Evolutionary conservation across 2,329 filamentous ascomycete genomes (phyloP).

Genomic region (Claviceps spartinae): DNA sequence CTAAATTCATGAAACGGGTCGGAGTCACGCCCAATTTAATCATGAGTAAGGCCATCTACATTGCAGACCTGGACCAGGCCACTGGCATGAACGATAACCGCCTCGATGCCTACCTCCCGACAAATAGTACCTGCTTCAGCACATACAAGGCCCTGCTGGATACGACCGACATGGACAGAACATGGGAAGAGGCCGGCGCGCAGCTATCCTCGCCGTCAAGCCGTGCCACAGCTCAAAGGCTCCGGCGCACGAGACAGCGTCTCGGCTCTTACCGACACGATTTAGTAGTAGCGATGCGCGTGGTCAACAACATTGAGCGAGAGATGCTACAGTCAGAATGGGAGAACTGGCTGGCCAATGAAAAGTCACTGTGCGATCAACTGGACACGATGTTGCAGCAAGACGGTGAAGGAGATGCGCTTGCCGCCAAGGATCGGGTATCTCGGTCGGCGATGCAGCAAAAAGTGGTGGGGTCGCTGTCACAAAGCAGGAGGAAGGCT

Average conservation of each 20-base stretch:
- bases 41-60: constrained; percentile 77
- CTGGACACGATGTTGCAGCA: constrained; percentile 31
- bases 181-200: constrained; percentile 38
- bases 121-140: constrained; percentile 44
- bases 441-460: constrained; percentile 13
- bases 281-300: constrained; percentile 74
- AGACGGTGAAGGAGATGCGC: constrained; percentile 10
- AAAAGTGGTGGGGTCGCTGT: constrained; percentile 18
- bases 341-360: constrained; percentile 81
- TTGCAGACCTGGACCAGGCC: constrained; percentile 64
- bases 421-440: constrained; percentile 8
- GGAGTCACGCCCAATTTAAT: constrained; percentile 66
- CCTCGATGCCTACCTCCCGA: constrained; percentile 20
- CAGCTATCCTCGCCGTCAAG: constrained; percentile 33
- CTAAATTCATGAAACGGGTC: constrained; percentile 66
- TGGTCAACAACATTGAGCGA: constrained; percentile 78
- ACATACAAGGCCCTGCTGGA: constrained; percentile 48
- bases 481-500: constrained; percentile 19
- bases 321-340: constrained; percentile 81
- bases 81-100: constrained; percentile 21
- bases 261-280: constrained; percentile 81
- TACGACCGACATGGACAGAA: constrained; percentile 42
- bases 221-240: constrained; percentile 44
- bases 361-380: constrained; percentile 62
- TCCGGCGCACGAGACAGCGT: constrained; percentile 69